Percentiles rank a stretch among this genome's conserved stretches.
These are phyloP conservation scores for Neurospora hispaniola DNA, from an alignment of 495 filamentous ascomycete genomes.

Conservation along the genomic window DNA sequence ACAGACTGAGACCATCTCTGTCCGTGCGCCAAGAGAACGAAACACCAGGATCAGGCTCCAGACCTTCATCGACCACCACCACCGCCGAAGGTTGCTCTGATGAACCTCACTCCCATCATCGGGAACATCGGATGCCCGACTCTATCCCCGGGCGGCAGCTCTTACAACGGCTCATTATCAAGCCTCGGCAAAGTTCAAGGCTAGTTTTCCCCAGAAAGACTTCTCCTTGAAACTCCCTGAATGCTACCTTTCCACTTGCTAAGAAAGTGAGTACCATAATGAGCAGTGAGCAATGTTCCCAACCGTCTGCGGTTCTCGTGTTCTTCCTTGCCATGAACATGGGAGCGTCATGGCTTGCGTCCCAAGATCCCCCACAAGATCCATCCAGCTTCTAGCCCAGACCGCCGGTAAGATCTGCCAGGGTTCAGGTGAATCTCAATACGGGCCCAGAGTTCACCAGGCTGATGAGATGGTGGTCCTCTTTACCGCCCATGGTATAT, in stretches of 20 bases:
- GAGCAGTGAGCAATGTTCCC: background rate
- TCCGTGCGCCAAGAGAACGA: background rate
- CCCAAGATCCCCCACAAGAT: background rate
- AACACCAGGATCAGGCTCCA: background rate
- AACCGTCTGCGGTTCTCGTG: background rate
- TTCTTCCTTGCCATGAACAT: background rate
- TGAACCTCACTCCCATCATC: background rate
- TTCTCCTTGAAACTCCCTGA: background rate
- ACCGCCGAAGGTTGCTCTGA: background rate
- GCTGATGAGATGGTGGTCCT: background rate
- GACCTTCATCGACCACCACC: background rate
- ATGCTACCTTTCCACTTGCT: background rate
- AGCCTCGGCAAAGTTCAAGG: background rate
- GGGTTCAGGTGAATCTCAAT: background rate
- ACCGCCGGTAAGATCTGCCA: conserved; percentile 3
- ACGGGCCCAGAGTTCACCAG: background rate
- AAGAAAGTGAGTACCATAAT: no score
- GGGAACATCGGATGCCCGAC: background rate
- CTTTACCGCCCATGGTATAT: background rate
- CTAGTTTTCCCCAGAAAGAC: background rate
- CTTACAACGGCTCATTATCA: background rate
- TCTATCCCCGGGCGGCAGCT: background rate
- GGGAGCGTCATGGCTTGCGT: background rate
- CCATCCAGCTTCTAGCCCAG: background rate
- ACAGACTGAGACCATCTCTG: background rate